These are phyloP conservation scores for Stephanodiscus minutulus DNA, from an alignment of 108 stramenopile species.

Conservation along the genomic window DNA sequence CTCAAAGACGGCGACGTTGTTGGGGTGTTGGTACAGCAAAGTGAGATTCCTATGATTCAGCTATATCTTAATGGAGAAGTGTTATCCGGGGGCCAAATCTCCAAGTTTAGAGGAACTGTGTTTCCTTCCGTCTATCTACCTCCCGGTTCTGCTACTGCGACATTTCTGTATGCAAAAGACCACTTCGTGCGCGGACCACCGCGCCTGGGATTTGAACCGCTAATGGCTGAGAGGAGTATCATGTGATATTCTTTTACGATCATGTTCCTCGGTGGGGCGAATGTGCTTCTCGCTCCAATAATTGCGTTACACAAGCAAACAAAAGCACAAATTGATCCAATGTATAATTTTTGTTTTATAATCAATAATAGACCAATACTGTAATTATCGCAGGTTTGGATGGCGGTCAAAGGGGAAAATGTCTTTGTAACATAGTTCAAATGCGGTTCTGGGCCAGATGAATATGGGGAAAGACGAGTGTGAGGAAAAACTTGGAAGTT, in stretches of 20 bases:
- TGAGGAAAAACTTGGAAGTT: background rate
- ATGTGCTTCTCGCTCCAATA: background rate
- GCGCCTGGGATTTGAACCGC: constrained; percentile 60
- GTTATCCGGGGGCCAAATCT: constrained; percentile 60
- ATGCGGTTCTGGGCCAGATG: constrained; percentile 87
- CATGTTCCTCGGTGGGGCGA: background rate
- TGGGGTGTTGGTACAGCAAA: constrained; percentile 82
- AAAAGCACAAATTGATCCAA: too few relatives aligned
- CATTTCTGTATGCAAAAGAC: constrained; percentile 60
- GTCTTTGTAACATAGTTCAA: constrained; percentile 83
- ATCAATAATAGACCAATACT: too few relatives aligned
- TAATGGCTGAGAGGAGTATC: constrained; percentile 78
- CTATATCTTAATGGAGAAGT: constrained; percentile 74
- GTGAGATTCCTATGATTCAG: constrained; percentile 87
- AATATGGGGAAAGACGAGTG: constrained; percentile 14
- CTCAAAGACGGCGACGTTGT: constrained; percentile 72
- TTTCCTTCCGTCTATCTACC: constrained; percentile 76
- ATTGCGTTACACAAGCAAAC: background rate
- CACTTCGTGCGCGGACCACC: constrained; percentile 63
- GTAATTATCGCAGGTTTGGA: constrained; percentile 73
- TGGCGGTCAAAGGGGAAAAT: constrained; percentile 89
- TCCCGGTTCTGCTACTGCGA: constrained; percentile 40
- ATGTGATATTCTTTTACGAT: constrained; percentile 44
- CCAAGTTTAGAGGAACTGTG: constrained; percentile 76
- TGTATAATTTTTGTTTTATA: too few relatives aligned